Evolutionary conservation across 1,139 yeast species (phyloP), one percentile per base, ranked within the genome.

Genomic region (Kodamaea fungicola): DNA sequence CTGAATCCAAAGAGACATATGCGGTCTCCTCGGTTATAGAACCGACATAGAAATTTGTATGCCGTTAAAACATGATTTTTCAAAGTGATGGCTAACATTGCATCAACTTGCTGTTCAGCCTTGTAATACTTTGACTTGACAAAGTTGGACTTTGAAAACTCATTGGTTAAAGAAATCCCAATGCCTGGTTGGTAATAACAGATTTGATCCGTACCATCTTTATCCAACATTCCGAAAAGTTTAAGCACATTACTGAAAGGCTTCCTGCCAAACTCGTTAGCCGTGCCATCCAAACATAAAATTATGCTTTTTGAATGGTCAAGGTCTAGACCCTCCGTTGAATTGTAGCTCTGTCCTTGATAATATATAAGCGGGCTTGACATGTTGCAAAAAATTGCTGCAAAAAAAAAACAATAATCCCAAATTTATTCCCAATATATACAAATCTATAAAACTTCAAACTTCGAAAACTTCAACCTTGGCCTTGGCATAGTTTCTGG

Each of bases 171-270:
- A 40, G 61, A 59, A 6, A 74, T 71, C 1, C 86, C 86, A 19
- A 80, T 72, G 0, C 86, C 86, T 1, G 86, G 82, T 46, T 80
- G 86, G 48, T 80, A 80, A 49, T 80, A 79, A 46, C 83, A 76
- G 28, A 75, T 44, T 45, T 79, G 84, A 12, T 42, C 35, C 2
- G 55, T 46, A 27, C 57, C 51, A 29, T 67, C 66, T 40, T 72
- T 74, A 8, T 76, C 78, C 23, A 80, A 51, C 55, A 80, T 57
- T 33, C 73, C 61, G 52, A 73, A 80, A 25, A 80, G 47, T 49
- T 73, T 75, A 39, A 80, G 55, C 1, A 78, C 74, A 50, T 80
- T 80, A 2, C 83, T 70, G 42, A 68, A 74, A 0, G 82, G 80
- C 27, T 60, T 57, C 0, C 74, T 68, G 1, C 83, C 83, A 56